These are phyloP conservation scores for Thalia dealbata DNA, from an alignment of 176 grass and related monocot genomes.

Conservation along the genomic window DNA sequence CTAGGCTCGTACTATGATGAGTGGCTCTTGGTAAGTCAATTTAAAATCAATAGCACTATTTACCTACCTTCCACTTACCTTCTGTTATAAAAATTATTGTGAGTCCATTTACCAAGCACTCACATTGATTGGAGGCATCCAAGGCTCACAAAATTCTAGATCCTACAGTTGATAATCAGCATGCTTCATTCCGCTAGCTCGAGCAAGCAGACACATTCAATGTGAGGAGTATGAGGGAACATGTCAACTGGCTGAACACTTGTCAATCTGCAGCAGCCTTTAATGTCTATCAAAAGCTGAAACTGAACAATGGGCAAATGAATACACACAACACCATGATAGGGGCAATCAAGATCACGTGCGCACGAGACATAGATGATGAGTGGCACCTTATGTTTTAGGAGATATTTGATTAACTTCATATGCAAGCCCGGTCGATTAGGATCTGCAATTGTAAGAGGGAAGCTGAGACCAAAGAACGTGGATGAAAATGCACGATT, in stretches of 20 bases:
- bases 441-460: conserved; percentile 56
- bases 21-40: too few species aligned
- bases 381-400: conserved; percentile 65
- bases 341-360: conserved; percentile 83
- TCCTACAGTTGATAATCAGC: background rate
- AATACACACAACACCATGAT: conserved; percentile 67
- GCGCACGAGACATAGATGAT: conserved; percentile 84
- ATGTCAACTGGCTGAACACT: conserved; percentile 74
- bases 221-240: conserved; percentile 94
- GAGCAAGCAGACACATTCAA: conserved; percentile 88
- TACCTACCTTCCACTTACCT: too few species aligned
- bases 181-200: conserved; percentile 21
- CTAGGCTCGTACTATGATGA: too few species aligned
- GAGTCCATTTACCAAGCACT: too few species aligned
- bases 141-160: background rate
- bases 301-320: background rate
- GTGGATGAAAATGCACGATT: background rate
- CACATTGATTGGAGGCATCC: background rate
- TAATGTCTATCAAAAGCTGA: conserved; percentile 24
- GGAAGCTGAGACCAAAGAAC: background rate
- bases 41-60: too few species aligned
- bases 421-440: conserved; percentile 89
- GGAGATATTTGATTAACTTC: conserved; percentile 89
- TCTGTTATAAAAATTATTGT: too few species aligned
- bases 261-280: conserved; percentile 61